Conservation (phyloP, 2,329 filamentous ascomycete species). For the Paecilomyces dactylethromorphus region DNA sequence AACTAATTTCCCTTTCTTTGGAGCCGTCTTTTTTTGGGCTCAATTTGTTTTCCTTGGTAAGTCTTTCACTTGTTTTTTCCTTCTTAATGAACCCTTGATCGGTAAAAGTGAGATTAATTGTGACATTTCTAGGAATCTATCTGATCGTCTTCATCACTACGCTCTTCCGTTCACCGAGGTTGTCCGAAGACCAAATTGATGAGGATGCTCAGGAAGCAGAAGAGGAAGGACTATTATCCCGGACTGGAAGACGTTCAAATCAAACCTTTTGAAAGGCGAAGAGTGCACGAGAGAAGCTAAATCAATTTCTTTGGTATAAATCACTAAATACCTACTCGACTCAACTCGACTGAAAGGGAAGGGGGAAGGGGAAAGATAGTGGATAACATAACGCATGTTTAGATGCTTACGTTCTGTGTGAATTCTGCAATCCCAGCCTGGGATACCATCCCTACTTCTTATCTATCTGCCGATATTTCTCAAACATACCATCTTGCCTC, state of each 20-base stretch:
- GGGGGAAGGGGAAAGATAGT: background rate
- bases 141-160: constrained; percentile 72
- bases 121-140: constrained; percentile 52
- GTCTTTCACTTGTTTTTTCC: constrained; percentile 4
- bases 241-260: constrained; percentile 72
- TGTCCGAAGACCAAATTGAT: constrained; percentile 72
- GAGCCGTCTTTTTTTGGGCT: constrained; percentile 88
- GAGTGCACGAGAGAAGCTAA: background rate
- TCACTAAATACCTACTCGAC: constrained; percentile 69
- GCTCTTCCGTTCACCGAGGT: constrained; percentile 70
- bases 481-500: background rate
- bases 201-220: constrained; percentile 87
- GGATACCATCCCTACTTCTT: background rate
- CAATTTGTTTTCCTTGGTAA: constrained; percentile 80
- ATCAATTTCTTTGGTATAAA: constrained; percentile 44
- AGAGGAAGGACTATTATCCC: constrained; percentile 84
- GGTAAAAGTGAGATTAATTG: background rate
- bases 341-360: constrained; percentile 33
- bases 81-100: background rate
- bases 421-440: background rate
- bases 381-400: background rate
- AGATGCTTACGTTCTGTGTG: background rate
- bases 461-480: background rate
- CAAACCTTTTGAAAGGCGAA: background rate
- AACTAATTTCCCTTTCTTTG: constrained; percentile 93